Base-by-base conservation (phyloP, 2,329 filamentous ascomycete genomes). In the Nannizzia gypsea region DNA sequence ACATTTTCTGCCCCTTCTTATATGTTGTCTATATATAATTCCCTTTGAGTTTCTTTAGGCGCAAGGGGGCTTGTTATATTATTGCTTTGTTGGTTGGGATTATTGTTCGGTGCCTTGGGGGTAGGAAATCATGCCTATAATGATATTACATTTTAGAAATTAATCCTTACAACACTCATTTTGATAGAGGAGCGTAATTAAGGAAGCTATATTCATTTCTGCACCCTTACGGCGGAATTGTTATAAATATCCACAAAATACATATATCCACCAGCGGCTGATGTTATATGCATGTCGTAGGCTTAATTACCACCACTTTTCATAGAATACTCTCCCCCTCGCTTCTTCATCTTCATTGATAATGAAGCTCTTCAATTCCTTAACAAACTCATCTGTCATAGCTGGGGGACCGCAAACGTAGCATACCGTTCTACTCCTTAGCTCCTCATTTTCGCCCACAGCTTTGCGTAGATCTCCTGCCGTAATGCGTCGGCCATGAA, bases 341-440 rank as follows among this genome's bases (percentile, higher is more conserved):
- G 20, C 5, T 26, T 26, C 22, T 24, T 15, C 4, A 4, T 28
- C 13, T 26, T 6, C 20, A 3, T 15, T 22, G 20, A 20, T 5
- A 26, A 28, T 22, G 22, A 28, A 9, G 1, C 2, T 26, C 44
- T 50, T 6, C 5, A 50, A 22, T 15, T 50, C 22, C 24, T 74
- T 71, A 0, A 86, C 82, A 64, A 87, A 78, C 56, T 80, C 77
- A 68, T 89, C 87, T 1, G 85, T 88, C 86, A 89, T 89, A 2
- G 66, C 65, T 9, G 83, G 84, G 13, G 85, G 80, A 0, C 86
- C 86, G 66, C 87, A 89, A 0, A 89, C 72, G 69, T 88, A 89
- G 11, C 83, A 81, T 2, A 85, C 75, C 0, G 78, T 77, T 11
- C 44, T 20, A 22, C 20, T 28, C 20, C 22, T 50, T 4, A 50